Conservation (phyloP, 768 basidiomycete species). For the Macrolepiota dolichaula region DNA sequence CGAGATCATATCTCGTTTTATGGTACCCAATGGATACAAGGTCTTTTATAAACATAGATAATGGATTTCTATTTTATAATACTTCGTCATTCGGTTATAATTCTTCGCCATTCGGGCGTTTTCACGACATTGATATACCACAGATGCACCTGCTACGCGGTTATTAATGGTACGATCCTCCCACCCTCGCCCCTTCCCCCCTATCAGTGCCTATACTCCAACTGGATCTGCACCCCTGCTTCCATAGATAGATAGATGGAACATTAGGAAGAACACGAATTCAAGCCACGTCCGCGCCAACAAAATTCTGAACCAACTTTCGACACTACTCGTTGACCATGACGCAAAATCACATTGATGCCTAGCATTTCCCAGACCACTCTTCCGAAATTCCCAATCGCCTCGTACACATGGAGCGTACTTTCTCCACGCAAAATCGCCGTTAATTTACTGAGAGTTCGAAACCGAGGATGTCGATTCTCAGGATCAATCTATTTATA, state of each 20-base stretch:
- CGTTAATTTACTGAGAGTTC: not conserved
- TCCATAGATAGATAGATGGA: not conserved
- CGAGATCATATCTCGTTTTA: not conserved
- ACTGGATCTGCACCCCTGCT: not conserved
- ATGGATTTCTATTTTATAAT: not conserved
- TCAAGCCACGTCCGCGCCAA: not conserved
- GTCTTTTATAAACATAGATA: not conserved
- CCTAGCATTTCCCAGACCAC: not conserved
- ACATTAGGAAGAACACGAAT: not conserved
- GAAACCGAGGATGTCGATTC: not conserved
- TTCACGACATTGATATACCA: not conserved
- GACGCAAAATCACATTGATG: not conserved
- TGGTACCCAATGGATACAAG: not conserved
- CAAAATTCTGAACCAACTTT: not conserved
- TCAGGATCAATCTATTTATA: not conserved
- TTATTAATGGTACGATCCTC: not conserved
- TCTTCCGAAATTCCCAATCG: not conserved
- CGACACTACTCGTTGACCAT: not conserved
- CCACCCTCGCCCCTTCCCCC: not conserved
- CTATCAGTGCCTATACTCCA: not conserved
- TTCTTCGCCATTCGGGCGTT: not conserved
- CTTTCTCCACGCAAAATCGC: not conserved
- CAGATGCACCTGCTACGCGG: not conserved
- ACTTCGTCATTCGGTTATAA: not conserved
- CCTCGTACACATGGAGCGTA: not conserved